Base-by-base conservation (phyloP, 345 rosid genomes). In the Microthlaspi erraticum region DNA sequence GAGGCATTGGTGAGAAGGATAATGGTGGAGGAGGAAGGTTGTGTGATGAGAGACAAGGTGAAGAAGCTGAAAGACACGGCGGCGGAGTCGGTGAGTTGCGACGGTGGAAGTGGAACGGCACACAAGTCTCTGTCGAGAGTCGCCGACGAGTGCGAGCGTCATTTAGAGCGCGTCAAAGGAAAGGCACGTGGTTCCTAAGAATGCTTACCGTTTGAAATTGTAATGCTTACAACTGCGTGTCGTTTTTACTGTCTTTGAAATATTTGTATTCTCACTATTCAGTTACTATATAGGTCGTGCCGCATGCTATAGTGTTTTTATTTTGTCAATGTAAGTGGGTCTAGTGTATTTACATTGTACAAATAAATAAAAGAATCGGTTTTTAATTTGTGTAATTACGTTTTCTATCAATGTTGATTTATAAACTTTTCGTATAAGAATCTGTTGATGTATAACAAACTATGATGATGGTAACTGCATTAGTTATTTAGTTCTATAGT, bases 1-100 rank as follows among this genome's bases (percentile, higher is more conserved):
- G 79, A 82, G 46, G 82, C 79, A 8, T 81, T 86, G 11, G 29
- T 84, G 65, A 74, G 37, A 55, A 79, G 19, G 43, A 78, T 85
- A 63, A 82, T 65, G 80, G 83, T 76, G 39, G 88, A 85, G 60
- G 59, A 48, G 17, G 72, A 64, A 65, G 77, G 77, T 61, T 26
- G 23, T 2, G 77, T 72, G 68, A 86, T 90, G 82, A 71, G 71
- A 33, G 53, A 57, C 3, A 83, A 82, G 48, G 69, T 87, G 31
- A 72, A 19, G 76, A 74, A 59, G 50, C 59, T 89, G n/a, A 57
- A 1, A 6, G 44, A 65, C 2, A 57, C 72, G 45, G 71, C 66
- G 62, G 72, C 7, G 14, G 36, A 32, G n/a, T 58, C 68, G 5
- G 0, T 42, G 68, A 60, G 73, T 6, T 39, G 72, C 7, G 64